Evolutionary conservation across 1,139 yeast species (phyloP).

Genomic region (Komagataea norvegica): DNA sequence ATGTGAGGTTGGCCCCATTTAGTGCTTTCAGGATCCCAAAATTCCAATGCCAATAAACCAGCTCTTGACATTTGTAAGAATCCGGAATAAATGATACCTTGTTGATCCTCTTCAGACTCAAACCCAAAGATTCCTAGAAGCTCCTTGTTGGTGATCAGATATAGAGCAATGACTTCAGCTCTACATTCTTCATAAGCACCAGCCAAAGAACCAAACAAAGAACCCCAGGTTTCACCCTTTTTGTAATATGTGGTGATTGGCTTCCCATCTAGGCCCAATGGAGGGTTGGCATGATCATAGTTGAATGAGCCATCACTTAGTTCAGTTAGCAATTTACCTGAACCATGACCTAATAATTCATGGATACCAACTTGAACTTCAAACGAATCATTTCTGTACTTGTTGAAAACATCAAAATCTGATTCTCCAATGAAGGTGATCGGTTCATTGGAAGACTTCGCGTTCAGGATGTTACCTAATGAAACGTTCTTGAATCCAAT

Average conservation of each 20-base stretch:
- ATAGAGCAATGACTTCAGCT: constrained; percentile 87
- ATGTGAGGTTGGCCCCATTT: constrained; percentile 97
- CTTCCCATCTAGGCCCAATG: constrained; percentile 48
- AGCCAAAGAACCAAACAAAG: constrained; percentile 72
- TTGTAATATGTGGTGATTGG: constrained; percentile 66
- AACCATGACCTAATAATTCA: constrained; percentile 88
- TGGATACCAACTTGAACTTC: constrained; percentile 93
- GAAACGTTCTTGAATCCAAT: constrained; percentile 87
- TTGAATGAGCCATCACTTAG: constrained; percentile 60
- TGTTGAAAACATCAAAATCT: constrained; percentile 54
- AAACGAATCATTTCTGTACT: constrained; percentile 76
- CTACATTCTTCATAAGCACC: constrained; percentile 92
- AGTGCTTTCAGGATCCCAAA: constrained; percentile 73
- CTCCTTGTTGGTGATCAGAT: constrained; percentile 62
- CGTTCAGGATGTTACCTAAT: constrained; percentile 76
- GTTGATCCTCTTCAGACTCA: constrained; percentile 49
- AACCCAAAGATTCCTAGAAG: constrained; percentile 73
- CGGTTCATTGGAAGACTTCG: constrained; percentile 67
- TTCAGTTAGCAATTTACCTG: constrained; percentile 75
- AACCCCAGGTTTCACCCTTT: constrained; percentile 86
- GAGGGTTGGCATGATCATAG: constrained; percentile 60
- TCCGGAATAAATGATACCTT: constrained; percentile 60
- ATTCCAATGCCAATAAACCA: constrained; percentile 75
- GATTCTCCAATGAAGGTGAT: constrained; percentile 57
- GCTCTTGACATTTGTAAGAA: constrained; percentile 84